These are phyloP conservation scores for Neurospora sp. DNA, from an alignment of 495 filamentous ascomycete genomes.

Conservation along the genomic window DNA sequence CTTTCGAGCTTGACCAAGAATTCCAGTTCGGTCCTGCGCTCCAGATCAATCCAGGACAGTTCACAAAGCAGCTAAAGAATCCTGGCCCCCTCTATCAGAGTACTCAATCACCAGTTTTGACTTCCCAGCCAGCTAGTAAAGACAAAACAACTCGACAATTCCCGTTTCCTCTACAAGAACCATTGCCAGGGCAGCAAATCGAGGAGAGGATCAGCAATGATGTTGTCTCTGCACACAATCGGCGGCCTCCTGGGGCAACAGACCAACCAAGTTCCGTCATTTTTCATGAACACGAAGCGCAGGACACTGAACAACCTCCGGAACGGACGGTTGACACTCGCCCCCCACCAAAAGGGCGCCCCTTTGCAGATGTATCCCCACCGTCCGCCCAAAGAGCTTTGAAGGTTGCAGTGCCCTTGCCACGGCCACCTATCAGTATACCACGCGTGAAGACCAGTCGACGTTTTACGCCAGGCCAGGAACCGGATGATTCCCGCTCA, in stretches of 20 bases:
- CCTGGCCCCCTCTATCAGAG: not conserved
- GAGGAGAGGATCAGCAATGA: not conserved
- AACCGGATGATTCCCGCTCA: not conserved
- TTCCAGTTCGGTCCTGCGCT: constrained; percentile 4
- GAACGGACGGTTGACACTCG: not conserved
- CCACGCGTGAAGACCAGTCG: not conserved
- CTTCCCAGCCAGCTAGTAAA: not conserved
- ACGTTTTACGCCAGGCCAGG: not conserved
- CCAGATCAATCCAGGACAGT: constrained; percentile 1
- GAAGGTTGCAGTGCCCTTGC: not conserved
- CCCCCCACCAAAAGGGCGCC: not conserved
- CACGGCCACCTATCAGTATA: not conserved
- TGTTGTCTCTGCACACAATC: not conserved
- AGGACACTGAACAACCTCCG: not conserved
- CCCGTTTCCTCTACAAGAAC: not conserved
- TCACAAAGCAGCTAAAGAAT: constrained; percentile 1
- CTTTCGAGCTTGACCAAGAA: not conserved
- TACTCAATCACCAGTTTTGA: not conserved
- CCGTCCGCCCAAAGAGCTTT: not conserved
- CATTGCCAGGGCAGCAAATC: not conserved
- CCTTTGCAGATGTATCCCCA: not conserved
- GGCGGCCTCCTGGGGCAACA: not conserved
- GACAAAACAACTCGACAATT: not conserved
- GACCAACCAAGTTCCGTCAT: not conserved
- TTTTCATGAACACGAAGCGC: not conserved